Conservation (phyloP, 139 green algal genomes). For the Nannochloris sp. region DNA sequence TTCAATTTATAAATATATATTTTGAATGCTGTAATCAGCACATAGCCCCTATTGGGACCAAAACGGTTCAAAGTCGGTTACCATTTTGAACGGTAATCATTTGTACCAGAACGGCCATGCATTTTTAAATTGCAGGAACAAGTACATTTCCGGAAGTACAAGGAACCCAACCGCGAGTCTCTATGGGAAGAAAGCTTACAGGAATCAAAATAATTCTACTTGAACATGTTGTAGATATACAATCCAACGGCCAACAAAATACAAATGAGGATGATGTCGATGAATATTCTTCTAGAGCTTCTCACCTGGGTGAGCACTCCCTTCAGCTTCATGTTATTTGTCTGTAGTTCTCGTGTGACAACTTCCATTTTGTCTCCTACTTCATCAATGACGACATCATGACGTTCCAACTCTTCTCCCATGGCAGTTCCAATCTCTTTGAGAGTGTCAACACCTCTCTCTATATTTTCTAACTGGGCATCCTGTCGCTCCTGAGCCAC, state of each 20-base stretch:
- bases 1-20: too few species aligned
- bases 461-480: conserved; percentile 62
- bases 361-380: conserved; percentile 71
- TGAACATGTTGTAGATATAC: conserved; percentile 63
- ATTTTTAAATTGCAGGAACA: too few species aligned
- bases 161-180: too few species aligned
- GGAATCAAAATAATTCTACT: conserved; percentile 11
- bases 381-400: conserved; percentile 72
- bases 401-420: conserved; percentile 60
- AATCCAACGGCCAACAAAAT: conserved; percentile 65
- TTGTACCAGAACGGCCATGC: too few species aligned
- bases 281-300: conserved; percentile 67
- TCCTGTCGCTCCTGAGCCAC: conserved; percentile 59
- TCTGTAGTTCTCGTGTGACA: conserved; percentile 58
- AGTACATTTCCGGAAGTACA: too few species aligned
- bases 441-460: conserved; percentile 51
- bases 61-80: too few species aligned
- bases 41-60: too few species aligned
- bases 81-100: too few species aligned
- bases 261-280: conserved; percentile 76
- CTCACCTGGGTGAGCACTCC: conserved; percentile 68
- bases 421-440: conserved; percentile 65
- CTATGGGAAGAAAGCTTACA: background rate
- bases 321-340: conserved; percentile 75
- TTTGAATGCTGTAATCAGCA: too few species aligned